Conservation (phyloP, 306 rosid genomes). For the Citrullus mucosospermus region DNA sequence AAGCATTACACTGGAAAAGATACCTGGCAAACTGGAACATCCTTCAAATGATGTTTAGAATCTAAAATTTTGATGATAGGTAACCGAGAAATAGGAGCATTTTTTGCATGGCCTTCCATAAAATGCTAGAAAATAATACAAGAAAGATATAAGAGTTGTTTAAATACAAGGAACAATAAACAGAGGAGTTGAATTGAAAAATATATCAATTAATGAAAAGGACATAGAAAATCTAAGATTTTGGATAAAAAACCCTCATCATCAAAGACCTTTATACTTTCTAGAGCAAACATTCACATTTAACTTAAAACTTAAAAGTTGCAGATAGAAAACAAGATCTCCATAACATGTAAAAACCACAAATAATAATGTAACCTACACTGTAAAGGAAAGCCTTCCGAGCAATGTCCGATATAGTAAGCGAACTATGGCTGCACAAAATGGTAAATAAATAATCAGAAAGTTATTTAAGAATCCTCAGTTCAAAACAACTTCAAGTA, state of each 20-base stretch:
- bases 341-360: background rate
- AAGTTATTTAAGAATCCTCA: background rate
- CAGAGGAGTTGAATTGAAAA: background rate
- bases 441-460: background rate
- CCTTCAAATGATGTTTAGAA: constrained; percentile 76
- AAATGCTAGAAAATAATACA: constrained; percentile 58
- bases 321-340: constrained; percentile 1
- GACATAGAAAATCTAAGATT: background rate
- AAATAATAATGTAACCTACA: constrained; percentile 37
- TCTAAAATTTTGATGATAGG: constrained; percentile 78
- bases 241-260: background rate
- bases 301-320: background rate
- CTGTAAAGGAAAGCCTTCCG: constrained; percentile 98
- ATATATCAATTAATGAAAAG: background rate
- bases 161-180: background rate
- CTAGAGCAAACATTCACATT: background rate
- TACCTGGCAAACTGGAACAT: constrained; percentile 74
- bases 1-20: constrained; percentile 13
- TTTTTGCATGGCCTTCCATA: constrained; percentile 91
- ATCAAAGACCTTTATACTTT: background rate
- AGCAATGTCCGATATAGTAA: constrained; percentile 83
- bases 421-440: constrained; percentile 56
- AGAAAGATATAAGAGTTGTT: background rate
- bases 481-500: background rate
- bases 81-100: constrained; percentile 81